Evolutionary conservation across 768 basidiomycete genomes (phyloP).

Genomic region (Leucosporidium creatinivorum): DNA sequence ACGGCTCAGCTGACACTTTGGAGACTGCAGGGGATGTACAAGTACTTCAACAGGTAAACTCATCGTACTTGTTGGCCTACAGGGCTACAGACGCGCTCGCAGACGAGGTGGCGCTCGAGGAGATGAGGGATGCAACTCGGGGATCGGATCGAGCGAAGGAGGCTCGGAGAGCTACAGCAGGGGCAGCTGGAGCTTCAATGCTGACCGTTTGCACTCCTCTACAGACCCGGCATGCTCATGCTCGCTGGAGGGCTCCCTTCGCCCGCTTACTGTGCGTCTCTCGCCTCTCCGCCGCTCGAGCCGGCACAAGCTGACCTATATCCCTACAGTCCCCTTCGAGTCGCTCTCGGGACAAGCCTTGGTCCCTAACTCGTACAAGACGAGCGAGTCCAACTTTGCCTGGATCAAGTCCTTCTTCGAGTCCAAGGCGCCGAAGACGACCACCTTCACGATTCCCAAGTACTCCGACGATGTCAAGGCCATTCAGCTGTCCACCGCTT

Average conservation of each 20-base stretch:
- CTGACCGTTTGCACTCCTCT: no score
- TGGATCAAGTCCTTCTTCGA: slow-evolving; percentile 54
- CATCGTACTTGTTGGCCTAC: not conserved
- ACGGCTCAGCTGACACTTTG: not conserved
- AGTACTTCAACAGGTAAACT: slow-evolving; percentile 9
- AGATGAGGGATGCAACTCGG: no score
- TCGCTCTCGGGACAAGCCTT: slow-evolving; percentile 54
- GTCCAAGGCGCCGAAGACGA: slow-evolving; percentile 43
- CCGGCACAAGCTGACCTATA: not conserved
- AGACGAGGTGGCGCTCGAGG: no score
- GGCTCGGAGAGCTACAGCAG: no score
- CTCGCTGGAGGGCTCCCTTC: slow-evolving; percentile 70
- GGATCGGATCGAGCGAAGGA: no score
- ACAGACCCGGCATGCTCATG: slow-evolving; percentile 44
- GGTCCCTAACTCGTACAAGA: slow-evolving; percentile 48
- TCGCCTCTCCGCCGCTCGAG: no score
- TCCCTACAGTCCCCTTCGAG: slow-evolving; percentile 51
- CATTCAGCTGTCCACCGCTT: slow-evolving; percentile 55
- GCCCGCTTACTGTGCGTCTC: slow-evolving; percentile 50
- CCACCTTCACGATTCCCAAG: slow-evolving; percentile 55
- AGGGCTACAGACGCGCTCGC: not conserved
- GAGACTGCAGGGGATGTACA: slow-evolving; percentile 19
- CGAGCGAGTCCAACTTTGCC: slow-evolving; percentile 35
- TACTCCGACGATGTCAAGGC: slow-evolving; percentile 44
- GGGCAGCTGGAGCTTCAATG: no score